Evolutionary conservation across 2,329 filamentous ascomycete species (phyloP), one percentile per base, ranked within the genome.

Genomic region (Aspergillus ochraceoroseus): DNA sequence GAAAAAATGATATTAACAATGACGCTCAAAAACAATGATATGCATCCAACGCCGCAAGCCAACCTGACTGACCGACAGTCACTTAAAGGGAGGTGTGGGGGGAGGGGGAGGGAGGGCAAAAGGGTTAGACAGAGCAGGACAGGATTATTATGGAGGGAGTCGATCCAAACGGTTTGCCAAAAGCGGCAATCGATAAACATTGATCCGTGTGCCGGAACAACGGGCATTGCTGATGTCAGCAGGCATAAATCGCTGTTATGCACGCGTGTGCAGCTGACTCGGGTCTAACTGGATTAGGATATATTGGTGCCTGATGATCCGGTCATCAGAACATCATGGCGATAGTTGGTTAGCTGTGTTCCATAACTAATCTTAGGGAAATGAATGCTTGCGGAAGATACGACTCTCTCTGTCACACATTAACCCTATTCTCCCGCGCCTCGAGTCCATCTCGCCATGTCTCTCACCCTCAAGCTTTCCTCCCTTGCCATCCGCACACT

Each of bases 401-500:
- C n/a, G n/a, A n/a, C n/a, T n/a, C n/a, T n/a, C n/a, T n/a, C n/a
- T n/a, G n/a, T n/a, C n/a, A n/a, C n/a, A n/a, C 7, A 18, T n/a
- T 22, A 4, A 7, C 19, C 12, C 31, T 28, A 32, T 20, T 18
- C 17, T 17, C 30, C 12, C 18, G 32, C 18, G 5, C 20, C 19
- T 34, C n/a, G 9, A 35, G 14, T 9, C 26, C 23, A 17, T 23
- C 11, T 19, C 53, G 51, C 27, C 48, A 82, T 82, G 78, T 80
- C 77, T 47, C 57, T 83, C 47, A 81, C 79, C 7, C 66, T 84
- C 47, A 84, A 84, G 59, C 73, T 84, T 51, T 76, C 76, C 20
- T 82, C 80, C 14, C 68, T 84, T 32, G 73, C 71, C 27, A 77
- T 84, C 44, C 72, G 80, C 44, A 83, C 80, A 1, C 66, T 82